A percentile compares a stretch with the other conserved stretches of the same genome.
phyloP scores from a whole-genome alignment of 108 stramenopile genomes.

The Skeletonema menzelii region DNA sequence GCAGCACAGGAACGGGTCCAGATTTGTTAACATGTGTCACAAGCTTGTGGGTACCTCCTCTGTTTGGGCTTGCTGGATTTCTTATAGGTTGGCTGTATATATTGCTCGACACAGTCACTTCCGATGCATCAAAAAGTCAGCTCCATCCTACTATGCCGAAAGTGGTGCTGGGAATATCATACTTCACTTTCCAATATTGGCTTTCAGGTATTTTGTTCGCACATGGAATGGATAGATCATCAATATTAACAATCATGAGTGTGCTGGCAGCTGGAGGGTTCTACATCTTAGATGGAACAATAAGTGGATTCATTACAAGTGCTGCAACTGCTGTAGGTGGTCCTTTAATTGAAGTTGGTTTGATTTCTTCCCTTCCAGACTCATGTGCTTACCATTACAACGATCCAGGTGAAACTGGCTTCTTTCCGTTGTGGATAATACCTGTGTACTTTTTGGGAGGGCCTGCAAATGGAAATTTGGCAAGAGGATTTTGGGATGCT shows the following conservation, averaged over 20 bases:
- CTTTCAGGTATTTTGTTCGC: constrained; percentile 64
- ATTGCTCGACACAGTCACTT: constrained; percentile 50
- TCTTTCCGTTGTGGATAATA: constrained; percentile 84
- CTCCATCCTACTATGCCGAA: constrained; percentile 43
- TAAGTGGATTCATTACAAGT: constrained; percentile 65
- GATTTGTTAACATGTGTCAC: constrained; percentile 61
- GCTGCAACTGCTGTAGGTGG: constrained; percentile 80
- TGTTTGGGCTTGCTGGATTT: constrained; percentile 85
- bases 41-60: constrained; percentile 82
- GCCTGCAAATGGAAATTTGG: constrained; percentile 86
- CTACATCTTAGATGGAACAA: constrained; percentile 61
- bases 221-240: constrained; percentile 49
- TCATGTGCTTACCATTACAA: constrained; percentile 77
- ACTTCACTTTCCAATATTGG: constrained; percentile 91
- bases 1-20: constrained; percentile 35
- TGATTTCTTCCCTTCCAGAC: constrained; percentile 48
- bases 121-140: constrained; percentile 5
- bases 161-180: constrained; percentile 71
- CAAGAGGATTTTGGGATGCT: constrained; percentile 73
- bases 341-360: constrained; percentile 76
- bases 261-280: constrained; percentile 66
- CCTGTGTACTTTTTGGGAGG: constrained; percentile 89
- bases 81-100: constrained; percentile 88
- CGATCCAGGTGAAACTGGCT: constrained; percentile 78
- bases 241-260: constrained; percentile 73